These are phyloP conservation scores for Globisporangium spinosum DNA, from an alignment of 352 stramenopile species.

Conservation along the genomic window DNA sequence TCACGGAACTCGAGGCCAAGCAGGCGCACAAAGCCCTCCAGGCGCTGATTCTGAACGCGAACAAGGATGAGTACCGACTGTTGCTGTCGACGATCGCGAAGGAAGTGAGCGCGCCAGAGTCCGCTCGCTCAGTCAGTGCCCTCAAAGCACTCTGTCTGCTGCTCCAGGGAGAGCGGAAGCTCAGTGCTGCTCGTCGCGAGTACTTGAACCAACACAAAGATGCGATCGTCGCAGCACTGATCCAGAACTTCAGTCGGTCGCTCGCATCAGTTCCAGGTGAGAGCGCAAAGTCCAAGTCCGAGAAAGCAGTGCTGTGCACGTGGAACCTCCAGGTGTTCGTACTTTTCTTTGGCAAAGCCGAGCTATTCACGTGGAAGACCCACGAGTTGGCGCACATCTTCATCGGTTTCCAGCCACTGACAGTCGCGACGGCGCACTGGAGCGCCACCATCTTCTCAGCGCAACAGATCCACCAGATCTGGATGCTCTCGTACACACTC, in stretches of 20 bases:
- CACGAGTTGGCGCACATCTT: slow-evolving; percentile 72
- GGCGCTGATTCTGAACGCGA: slow-evolving; percentile 47
- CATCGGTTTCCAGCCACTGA: slow-evolving; percentile 57
- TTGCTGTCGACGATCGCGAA: slow-evolving; percentile 51
- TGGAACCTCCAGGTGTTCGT: slow-evolving; percentile 64
- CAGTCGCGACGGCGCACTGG: slow-evolving; percentile 28
- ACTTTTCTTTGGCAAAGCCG: slow-evolving; percentile 69
- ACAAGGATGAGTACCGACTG: slow-evolving; percentile 71
- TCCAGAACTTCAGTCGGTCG: slow-evolving; percentile 43
- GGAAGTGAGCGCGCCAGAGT: slow-evolving; percentile 40
- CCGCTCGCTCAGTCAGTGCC: slow-evolving; percentile 41
- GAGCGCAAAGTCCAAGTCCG: background rate
- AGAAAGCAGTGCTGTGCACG: slow-evolving; percentile 26
- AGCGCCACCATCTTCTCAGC: slow-evolving; percentile 19
- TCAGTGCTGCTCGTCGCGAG: slow-evolving; percentile 43
- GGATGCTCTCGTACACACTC: slow-evolving; percentile 74
- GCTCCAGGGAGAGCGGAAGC: slow-evolving; percentile 60
- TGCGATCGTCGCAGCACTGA: slow-evolving; percentile 36
- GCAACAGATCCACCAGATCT: slow-evolving; percentile 62
- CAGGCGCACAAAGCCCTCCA: slow-evolving; percentile 27
- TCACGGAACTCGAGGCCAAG: background rate
- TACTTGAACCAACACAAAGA: slow-evolving; percentile 53
- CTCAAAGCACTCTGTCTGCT: slow-evolving; percentile 53
- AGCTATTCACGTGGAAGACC: slow-evolving; percentile 77
- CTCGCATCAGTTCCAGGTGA: slow-evolving; percentile 17